Conservation (phyloP, 306 rosid species). For the Elaeagnus macrophylla region DNA sequence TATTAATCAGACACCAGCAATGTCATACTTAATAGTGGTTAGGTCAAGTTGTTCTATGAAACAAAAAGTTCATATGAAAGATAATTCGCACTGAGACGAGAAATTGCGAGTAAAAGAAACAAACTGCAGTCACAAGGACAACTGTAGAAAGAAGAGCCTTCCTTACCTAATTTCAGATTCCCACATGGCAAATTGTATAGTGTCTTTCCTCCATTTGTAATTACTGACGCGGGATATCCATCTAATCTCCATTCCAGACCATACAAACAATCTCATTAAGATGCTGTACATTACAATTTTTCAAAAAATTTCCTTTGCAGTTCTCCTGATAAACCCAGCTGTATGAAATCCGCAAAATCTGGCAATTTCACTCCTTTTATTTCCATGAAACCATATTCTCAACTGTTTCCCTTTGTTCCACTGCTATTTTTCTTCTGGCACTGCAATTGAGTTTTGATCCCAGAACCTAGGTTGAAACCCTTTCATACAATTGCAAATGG, state of each 20-base stretch:
- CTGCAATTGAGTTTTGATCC: conserved; percentile 28
- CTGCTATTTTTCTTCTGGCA: conserved; percentile 19
- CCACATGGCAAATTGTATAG: too few relatives aligned
- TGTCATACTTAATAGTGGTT: too few relatives aligned
- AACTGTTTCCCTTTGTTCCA: conserved; percentile 20
- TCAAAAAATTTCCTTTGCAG: conserved; percentile 36
- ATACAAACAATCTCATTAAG: conserved; percentile 59
- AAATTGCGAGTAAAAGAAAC: too few relatives aligned
- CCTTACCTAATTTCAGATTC: too few relatives aligned
- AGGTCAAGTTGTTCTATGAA: too few relatives aligned
- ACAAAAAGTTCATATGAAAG: too few relatives aligned
- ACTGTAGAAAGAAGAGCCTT: too few relatives aligned
- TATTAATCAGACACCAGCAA: too few relatives aligned
- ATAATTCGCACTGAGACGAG: too few relatives aligned
- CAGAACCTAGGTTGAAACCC: conserved; percentile 38
- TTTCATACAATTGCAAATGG: conserved; percentile 41
- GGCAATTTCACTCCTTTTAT: conserved; percentile 45
- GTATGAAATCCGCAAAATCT: conserved; percentile 38
- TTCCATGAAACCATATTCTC: conserved; percentile 44
- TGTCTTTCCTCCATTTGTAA: too few relatives aligned
- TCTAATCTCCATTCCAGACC: conserved; percentile 41
- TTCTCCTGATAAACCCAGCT: not conserved
- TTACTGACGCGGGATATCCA: conserved; percentile 27
- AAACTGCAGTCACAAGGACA: too few relatives aligned
- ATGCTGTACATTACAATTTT: conserved; percentile 46